A percentile compares a stretch with the other conserved stretches of the same genome.
These are phyloP conservation scores for Oehlia diaphana DNA, from an alignment of 192 early-diverging fungal genomes.

Conservation along the genomic window DNA sequence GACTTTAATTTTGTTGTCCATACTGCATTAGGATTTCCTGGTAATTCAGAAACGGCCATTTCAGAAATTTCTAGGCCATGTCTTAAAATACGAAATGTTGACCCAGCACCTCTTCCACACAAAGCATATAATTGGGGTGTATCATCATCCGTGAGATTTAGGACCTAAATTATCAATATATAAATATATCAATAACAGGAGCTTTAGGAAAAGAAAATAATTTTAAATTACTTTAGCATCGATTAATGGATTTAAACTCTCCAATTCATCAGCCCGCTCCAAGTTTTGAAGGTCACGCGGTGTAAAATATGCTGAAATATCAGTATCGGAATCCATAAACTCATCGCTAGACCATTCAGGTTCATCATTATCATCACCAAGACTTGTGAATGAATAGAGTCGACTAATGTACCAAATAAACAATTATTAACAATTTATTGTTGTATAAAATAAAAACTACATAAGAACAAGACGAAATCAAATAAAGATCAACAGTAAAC, in stretches of 20 bases:
- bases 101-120: slow-evolving; percentile 78
- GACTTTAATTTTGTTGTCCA: slow-evolving; percentile 69
- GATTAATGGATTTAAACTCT: slow-evolving; percentile 78
- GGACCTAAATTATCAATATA: slow-evolving; percentile 39
- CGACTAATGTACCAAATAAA: slow-evolving; percentile 45
- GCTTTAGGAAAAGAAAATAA: too few relatives aligned
- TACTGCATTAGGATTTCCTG: slow-evolving; percentile 89
- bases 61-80: slow-evolving; percentile 93
- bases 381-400: slow-evolving; percentile 90
- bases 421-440: too few relatives aligned
- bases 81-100: slow-evolving; percentile 83
- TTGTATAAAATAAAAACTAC: too few relatives aligned
- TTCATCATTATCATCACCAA: slow-evolving; percentile 89
- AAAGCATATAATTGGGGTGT: slow-evolving; percentile 93
- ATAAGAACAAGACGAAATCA: not conserved
- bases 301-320: slow-evolving; percentile 61
- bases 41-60: slow-evolving; percentile 89
- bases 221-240: slow-evolving; percentile 60
- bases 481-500: not conserved
- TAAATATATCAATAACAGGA: too few relatives aligned
- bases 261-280: slow-evolving; percentile 88
- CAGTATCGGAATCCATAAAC: slow-evolving; percentile 60
- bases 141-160: slow-evolving; percentile 90
- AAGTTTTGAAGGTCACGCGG: slow-evolving; percentile 83
- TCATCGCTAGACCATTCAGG: slow-evolving; percentile 74